A percentile compares a stretch with the other conserved stretches of the same genome.
These are phyloP conservation scores for Zygosaccharomyces rouxii DNA, from an alignment of 805 yeast genomes.

Conservation along the genomic window DNA sequence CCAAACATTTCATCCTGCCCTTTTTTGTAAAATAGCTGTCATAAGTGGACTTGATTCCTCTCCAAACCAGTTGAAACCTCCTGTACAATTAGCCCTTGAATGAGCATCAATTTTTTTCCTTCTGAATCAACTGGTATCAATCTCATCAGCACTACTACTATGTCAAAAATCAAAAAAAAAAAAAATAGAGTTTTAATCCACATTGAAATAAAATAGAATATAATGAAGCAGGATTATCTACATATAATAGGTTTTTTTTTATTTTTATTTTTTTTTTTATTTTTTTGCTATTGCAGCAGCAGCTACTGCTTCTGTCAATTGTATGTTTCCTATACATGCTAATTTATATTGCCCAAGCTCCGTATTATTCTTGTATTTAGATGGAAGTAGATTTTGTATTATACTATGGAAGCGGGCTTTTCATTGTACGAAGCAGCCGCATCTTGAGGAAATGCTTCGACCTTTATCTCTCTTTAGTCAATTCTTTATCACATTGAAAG, in stretches of 20 bases:
- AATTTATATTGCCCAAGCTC: neutral
- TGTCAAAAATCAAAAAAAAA: neutral
- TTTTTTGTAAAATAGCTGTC: slow-evolving; percentile 1
- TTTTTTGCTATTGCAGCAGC: no score
- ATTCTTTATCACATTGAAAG: neutral
- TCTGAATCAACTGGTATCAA: neutral
- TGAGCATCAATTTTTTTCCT: neutral
- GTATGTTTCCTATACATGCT: neutral
- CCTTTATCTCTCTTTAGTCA: neutral
- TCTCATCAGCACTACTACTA: neutral
- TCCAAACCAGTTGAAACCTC: neutral
- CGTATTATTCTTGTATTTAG: neutral
- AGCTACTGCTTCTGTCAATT: no score
- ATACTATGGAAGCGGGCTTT: neutral
- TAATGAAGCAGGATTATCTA: slow-evolving; percentile 1
- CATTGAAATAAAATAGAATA: slow-evolving; percentile 5
- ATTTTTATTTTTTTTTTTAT: neutral
- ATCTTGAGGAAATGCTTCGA: neutral
- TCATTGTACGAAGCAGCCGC: neutral
- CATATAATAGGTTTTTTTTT: slow-evolving; percentile 1
- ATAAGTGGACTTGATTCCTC: neutral
- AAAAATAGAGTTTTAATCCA: neutral
- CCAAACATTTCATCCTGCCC: neutral
- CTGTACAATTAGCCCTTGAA: neutral
- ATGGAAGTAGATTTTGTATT: neutral